These are phyloP conservation scores for Coemansia sp. DNA, from an alignment of 192 early-diverging fungal species.

Conservation along the genomic window DNA sequence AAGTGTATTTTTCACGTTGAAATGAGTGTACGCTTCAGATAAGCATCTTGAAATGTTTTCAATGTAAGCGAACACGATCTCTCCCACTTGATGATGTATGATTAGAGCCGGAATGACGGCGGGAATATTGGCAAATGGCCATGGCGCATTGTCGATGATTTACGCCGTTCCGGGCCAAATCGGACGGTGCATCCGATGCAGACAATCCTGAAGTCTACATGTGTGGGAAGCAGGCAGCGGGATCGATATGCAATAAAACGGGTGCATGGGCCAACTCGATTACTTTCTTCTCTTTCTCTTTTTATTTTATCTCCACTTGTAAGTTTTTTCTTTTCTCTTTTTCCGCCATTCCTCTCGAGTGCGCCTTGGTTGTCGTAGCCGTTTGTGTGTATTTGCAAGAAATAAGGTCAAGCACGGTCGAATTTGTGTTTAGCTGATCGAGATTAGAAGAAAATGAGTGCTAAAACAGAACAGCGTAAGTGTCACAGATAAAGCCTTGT, in stretches of 20 bases:
- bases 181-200: background rate
- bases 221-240: background rate
- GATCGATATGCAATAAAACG: background rate
- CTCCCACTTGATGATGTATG: too few species aligned
- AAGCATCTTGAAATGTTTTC: too few species aligned
- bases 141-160: too few species aligned
- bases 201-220: background rate
- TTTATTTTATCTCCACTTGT: background rate
- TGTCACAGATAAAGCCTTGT: background rate
- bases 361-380: background rate
- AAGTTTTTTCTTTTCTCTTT: constrained; percentile 4
- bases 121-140: background rate
- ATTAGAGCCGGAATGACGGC: background rate
- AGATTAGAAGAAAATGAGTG: constrained; percentile 18
- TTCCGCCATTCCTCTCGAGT: background rate
- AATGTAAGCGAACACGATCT: too few species aligned
- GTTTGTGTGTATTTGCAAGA: background rate
- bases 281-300: background rate
- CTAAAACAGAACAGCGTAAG: constrained; percentile 15
- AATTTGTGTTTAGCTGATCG: constrained; percentile 2
- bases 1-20: too few species aligned
- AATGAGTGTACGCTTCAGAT: too few species aligned
- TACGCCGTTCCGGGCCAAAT: background rate
- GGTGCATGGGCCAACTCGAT: background rate
- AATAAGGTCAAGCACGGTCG: background rate